These are phyloP conservation scores for Endothia cerciana DNA, from an alignment of 2,329 filamentous ascomycete species.

Conservation along the genomic window DNA sequence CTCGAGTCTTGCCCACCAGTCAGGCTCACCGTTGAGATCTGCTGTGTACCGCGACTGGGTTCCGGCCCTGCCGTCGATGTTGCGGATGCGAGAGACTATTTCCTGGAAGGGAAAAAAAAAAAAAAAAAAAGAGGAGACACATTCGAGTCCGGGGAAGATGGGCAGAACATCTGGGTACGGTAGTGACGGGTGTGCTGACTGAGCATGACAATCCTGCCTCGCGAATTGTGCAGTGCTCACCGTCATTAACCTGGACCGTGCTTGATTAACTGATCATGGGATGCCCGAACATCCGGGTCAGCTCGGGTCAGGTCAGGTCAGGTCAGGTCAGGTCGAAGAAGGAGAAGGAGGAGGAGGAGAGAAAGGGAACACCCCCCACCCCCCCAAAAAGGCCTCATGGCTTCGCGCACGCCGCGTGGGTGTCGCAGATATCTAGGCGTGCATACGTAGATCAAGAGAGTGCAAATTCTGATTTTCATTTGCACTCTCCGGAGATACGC, in stretches of 20 bases:
- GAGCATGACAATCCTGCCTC: conserved; percentile 14
- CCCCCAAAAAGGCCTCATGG: neutral
- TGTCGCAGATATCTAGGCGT: neutral
- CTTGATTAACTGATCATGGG: neutral
- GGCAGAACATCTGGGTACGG: neutral
- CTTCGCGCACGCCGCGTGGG: neutral
- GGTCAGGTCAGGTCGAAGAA: too few species aligned
- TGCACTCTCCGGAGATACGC: neutral
- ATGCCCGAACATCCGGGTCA: too few species aligned
- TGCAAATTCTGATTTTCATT: conserved; percentile 9
- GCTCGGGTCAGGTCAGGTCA: too few species aligned
- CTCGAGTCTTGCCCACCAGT: too few species aligned
- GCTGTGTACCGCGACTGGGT: neutral
- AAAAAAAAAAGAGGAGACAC: neutral
- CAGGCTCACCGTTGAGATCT: conserved; percentile 6
- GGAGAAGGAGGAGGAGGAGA: neutral
- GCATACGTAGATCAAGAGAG: neutral
- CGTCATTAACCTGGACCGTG: neutral
- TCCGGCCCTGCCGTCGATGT: conserved; percentile 7
- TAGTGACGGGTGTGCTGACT: neutral
- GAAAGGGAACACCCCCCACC: too few species aligned
- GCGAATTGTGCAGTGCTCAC: neutral
- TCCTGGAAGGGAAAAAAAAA: neutral
- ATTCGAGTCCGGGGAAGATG: conserved; percentile 6
- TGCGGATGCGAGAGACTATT: neutral